A percentile compares a stretch with the other conserved stretches of the same genome.
phyloP scores from a whole-genome alignment of 1,284 basidiomycete species.

The Vanrija pseudolonga region DNA sequence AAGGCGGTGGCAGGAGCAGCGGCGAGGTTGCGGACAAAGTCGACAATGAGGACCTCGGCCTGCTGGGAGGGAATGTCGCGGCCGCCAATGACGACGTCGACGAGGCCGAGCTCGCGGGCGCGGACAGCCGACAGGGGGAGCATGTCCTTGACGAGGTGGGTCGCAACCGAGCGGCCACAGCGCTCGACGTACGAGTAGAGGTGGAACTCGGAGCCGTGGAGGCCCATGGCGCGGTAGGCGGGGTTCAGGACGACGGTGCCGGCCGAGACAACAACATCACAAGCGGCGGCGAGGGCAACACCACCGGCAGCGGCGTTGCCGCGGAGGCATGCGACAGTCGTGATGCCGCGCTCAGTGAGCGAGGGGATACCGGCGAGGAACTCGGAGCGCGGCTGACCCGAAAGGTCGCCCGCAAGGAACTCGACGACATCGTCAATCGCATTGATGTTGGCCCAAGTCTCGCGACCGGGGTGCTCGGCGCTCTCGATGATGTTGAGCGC shows the following conservation, averaged over 20 bases:
- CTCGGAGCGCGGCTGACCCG: conserved; percentile 28
- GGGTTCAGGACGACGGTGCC: conserved; percentile 51
- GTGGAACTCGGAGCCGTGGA: conserved; percentile 52
- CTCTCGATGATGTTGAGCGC: conserved; percentile 53
- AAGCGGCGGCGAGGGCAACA: conserved; percentile 51
- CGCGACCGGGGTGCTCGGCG: conserved; percentile 43
- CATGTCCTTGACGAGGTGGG: conserved; percentile 46
- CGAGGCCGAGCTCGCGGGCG: conserved; percentile 34
- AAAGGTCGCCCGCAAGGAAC: conserved; percentile 37
- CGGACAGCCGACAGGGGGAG: conserved; percentile 46
- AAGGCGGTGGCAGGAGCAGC: conserved; percentile 7
- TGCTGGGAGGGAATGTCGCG: conserved; percentile 16
- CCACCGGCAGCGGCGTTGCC: conserved; percentile 54
- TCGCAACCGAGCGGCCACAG: conserved; percentile 41
- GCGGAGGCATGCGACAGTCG: conserved; percentile 51
- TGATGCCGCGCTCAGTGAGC: conserved; percentile 46
- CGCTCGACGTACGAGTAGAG: conserved; percentile 49
- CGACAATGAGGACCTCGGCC: conserved; percentile 21
- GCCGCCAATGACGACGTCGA: conserved; percentile 37
- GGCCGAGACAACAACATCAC: conserved; percentile 48
- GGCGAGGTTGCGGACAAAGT: conserved; percentile 21
- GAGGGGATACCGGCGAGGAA: conserved; percentile 34
- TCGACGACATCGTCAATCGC: conserved; percentile 50
- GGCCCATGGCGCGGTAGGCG: conserved; percentile 51
- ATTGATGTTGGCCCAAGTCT: conserved; percentile 54